Conservation (phyloP, 2,329 filamentous ascomycete genomes). For the Fusarium scirpi region DNA sequence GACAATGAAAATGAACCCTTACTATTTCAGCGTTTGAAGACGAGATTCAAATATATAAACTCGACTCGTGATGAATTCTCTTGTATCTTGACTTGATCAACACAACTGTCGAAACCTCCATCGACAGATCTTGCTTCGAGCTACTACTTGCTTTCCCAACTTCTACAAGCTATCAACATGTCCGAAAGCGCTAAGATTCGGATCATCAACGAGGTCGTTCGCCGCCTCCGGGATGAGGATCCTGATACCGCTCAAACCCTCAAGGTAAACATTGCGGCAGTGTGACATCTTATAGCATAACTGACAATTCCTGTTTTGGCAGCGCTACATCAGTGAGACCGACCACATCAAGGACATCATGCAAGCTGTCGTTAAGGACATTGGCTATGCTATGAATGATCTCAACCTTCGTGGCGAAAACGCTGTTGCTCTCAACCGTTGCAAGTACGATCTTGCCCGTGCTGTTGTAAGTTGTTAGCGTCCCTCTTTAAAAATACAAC, state of each 20-base stretch:
- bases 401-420: slow-evolving; percentile 11
- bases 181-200: not conserved
- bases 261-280: not conserved
- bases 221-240: slow-evolving; percentile 8
- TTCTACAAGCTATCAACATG: slow-evolving; percentile 2
- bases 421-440: slow-evolving; percentile 18
- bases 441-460: slow-evolving; percentile 23
- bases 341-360: slow-evolving; percentile 30
- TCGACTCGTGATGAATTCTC: not conserved
- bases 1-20: not conserved
- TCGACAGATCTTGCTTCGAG: not conserved
- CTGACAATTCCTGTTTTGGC: not conserved
- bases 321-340: slow-evolving; percentile 34
- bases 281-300: not conserved
- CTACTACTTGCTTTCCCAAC: not conserved
- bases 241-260: slow-evolving; percentile 4
- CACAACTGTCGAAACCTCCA: slow-evolving; percentile 3
- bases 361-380: slow-evolving; percentile 33
- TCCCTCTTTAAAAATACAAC: not conserved
- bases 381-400: slow-evolving; percentile 21
- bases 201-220: slow-evolving; percentile 16
- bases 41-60: not conserved
- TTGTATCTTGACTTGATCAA: slow-evolving; percentile 7
- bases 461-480: slow-evolving; percentile 14
- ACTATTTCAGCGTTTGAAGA: not conserved